Percentiles rank a stretch among this genome's conserved stretches.
phyloP scores from a whole-genome alignment of 2,329 filamentous ascomycete genomes.

The Pseudogymnoascus sp. region DNA sequence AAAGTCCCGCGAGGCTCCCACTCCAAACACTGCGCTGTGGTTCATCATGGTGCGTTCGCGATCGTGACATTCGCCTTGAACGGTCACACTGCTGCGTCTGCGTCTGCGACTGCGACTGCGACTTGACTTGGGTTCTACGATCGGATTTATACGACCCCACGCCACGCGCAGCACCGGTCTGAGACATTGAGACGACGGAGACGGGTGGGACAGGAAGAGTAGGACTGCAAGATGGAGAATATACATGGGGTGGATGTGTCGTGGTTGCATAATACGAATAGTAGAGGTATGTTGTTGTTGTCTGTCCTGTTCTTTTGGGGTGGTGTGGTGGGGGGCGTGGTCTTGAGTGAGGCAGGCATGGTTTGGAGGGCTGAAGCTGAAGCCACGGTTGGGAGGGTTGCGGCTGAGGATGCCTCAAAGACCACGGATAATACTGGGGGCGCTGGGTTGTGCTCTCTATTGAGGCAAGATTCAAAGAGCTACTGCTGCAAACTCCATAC shows the following conservation, averaged over 20 bases:
- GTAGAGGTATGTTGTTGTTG: conserved; percentile 22
- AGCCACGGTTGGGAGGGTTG: not conserved
- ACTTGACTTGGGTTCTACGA: not conserved
- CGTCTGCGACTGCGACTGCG: not conserved
- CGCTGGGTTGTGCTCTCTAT: not conserved
- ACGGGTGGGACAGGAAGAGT: not conserved
- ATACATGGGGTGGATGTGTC: conserved; percentile 28
- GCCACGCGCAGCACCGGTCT: not conserved
- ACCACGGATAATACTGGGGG: not conserved
- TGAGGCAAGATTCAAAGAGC: not conserved
- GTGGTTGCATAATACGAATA: conserved; percentile 26
- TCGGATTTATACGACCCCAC: not conserved
- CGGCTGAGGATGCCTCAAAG: not conserved
- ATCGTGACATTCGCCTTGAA: conserved; percentile 5
- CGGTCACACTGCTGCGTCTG: not conserved
- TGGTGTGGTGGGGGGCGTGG: not conserved
- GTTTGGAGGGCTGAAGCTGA: not conserved
- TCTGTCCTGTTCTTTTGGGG: conserved; percentile 1
- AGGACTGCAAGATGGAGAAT: conserved; percentile 24
- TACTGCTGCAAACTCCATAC: not conserved
- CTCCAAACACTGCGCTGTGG: not conserved
- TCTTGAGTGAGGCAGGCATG: not conserved
- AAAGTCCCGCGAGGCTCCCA: not conserved
- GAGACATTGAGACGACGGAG: not conserved
- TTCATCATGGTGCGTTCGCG: conserved; percentile 2